A percentile compares a stretch with the other conserved stretches of the same genome.
phyloP scores from a whole-genome alignment of 805 yeast genomes.

The Pichia ethanolica region DNA sequence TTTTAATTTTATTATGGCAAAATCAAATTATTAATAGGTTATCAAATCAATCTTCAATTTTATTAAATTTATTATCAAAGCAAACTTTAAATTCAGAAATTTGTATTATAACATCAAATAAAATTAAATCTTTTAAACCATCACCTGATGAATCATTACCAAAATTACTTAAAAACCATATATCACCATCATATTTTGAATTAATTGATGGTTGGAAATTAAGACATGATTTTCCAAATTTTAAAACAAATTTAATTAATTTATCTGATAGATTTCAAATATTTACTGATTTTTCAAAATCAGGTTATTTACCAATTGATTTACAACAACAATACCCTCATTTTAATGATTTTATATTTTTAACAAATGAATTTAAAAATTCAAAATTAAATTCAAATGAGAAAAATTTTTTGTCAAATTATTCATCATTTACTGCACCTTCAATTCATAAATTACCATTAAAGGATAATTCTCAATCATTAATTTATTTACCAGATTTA shows the following conservation, averaged over 20 bases:
- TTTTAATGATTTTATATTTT: slow-evolving; percentile 14
- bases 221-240: slow-evolving; percentile 22
- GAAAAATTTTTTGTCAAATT: slow-evolving; percentile 18
- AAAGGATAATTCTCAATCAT: slow-evolving; percentile 21
- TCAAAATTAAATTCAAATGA: slow-evolving; percentile 19
- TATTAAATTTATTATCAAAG: slow-evolving; percentile 11
- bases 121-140: slow-evolving; percentile 16
- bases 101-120: slow-evolving; percentile 23
- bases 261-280: slow-evolving; percentile 17
- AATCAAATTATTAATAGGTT: slow-evolving; percentile 23
- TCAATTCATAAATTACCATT: slow-evolving; percentile 23
- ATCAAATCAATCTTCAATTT: slow-evolving; percentile 18
- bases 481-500: slow-evolving; percentile 24
- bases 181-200: slow-evolving; percentile 23
- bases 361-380: slow-evolving; percentile 16
- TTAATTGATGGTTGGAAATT: slow-evolving; percentile 29
- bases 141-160: slow-evolving; percentile 6
- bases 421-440: slow-evolving; percentile 27
- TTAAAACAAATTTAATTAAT: slow-evolving; percentile 24
- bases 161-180: slow-evolving; percentile 13
- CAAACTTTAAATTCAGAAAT: slow-evolving; percentile 15
- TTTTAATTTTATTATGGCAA: slow-evolving; percentile 26
- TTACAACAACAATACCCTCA: slow-evolving; percentile 16
- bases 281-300: slow-evolving; percentile 19
- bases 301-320: slow-evolving; percentile 18